These are phyloP conservation scores for Trichoderma afroharzianum DNA, from an alignment of 2,329 filamentous ascomycete genomes.

Conservation along the genomic window DNA sequence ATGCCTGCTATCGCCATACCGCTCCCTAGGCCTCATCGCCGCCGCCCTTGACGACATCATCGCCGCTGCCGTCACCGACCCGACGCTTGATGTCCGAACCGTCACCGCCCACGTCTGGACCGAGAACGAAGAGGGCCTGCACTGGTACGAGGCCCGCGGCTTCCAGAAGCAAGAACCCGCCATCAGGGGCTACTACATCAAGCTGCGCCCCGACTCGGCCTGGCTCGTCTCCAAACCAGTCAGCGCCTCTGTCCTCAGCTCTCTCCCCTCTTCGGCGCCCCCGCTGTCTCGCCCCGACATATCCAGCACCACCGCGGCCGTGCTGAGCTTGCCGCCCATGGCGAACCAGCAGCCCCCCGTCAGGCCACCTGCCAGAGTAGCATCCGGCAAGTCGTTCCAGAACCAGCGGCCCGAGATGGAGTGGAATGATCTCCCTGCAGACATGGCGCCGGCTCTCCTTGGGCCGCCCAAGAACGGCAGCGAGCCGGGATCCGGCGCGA, in stretches of 20 bases:
- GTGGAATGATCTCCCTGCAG: slow-evolving; percentile 63
- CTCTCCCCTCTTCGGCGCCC: slow-evolving; percentile 22
- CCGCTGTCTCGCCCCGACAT: slow-evolving; percentile 19
- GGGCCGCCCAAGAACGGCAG: slow-evolving; percentile 29
- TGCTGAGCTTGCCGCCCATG: slow-evolving; percentile 32
- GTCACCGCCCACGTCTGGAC: slow-evolving; percentile 68
- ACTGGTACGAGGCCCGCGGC: slow-evolving; percentile 58
- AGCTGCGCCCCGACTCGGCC: slow-evolving; percentile 58
- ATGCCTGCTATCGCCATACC: slow-evolving; percentile 60
- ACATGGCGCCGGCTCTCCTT: slow-evolving; percentile 47
- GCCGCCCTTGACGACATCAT: slow-evolving; percentile 54
- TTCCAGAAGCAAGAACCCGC: slow-evolving; percentile 48
- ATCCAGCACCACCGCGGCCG: slow-evolving; percentile 30
- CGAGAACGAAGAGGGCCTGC: slow-evolving; percentile 58
- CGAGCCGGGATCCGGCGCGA: slow-evolving; percentile 39
- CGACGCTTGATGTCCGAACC: slow-evolving; percentile 37
- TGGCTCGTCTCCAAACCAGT: slow-evolving; percentile 54
- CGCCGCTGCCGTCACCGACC: slow-evolving; percentile 34
- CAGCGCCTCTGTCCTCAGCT: slow-evolving; percentile 25
- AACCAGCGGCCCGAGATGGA: slow-evolving; percentile 56
- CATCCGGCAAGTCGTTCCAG: slow-evolving; percentile 50
- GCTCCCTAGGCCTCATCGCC: slow-evolving; percentile 55
- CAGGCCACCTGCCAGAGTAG: slow-evolving; percentile 25
- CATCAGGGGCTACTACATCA: slow-evolving; percentile 59
- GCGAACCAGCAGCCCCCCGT: slow-evolving; percentile 16